phyloP scores from a whole-genome alignment of 2,329 filamentous ascomycete genomes.

The Aspergillus tamarii region DNA sequence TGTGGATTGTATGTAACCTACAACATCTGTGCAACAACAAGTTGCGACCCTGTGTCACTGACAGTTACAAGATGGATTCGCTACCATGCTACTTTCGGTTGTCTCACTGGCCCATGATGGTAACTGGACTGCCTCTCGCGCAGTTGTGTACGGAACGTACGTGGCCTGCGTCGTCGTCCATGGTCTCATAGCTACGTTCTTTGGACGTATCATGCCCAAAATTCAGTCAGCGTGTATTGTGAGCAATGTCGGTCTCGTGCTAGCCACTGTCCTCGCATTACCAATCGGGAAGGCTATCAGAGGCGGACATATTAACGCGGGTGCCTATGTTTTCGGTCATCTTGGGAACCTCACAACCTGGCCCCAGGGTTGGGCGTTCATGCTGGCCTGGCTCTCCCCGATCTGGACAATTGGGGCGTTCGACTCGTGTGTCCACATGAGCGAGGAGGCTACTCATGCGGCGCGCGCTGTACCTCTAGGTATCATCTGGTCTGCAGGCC shows the following conservation, averaged over 20 bases:
- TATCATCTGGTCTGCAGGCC: constrained; percentile 59
- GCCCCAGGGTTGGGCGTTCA: constrained; percentile 62
- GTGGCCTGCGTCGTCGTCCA: constrained; percentile 58
- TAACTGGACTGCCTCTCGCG: constrained; percentile 58
- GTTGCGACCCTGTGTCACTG: constrained; percentile 37
- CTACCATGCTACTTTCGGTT: constrained; percentile 51
- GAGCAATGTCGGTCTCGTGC: constrained; percentile 59
- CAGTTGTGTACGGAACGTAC: constrained; percentile 62
- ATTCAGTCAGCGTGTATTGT: constrained; percentile 61
- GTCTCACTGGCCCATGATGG: constrained; percentile 61
- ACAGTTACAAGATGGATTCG: constrained; percentile 21
- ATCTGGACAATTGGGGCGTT: constrained; percentile 63
- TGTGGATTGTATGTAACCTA: constrained; percentile 54
- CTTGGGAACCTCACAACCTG: constrained; percentile 62
- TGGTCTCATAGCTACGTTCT: constrained; percentile 56
- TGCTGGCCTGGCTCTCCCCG: constrained; percentile 64
- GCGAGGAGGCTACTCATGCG: constrained; percentile 64
- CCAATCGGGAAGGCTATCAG: constrained; percentile 51
- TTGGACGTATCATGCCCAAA: constrained; percentile 61
- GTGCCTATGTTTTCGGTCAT: constrained; percentile 58
- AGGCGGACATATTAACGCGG: constrained; percentile 37
- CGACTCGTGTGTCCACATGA: constrained; percentile 63
- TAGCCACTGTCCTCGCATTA: constrained; percentile 60
- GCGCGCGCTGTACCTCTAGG: constrained; percentile 62
- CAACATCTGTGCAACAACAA: neutral